Percentiles rank a stretch among this genome's conserved stretches.
Conservation (phyloP, 1,284 basidiomycete species). For the Meripilus lineatus region DNA sequence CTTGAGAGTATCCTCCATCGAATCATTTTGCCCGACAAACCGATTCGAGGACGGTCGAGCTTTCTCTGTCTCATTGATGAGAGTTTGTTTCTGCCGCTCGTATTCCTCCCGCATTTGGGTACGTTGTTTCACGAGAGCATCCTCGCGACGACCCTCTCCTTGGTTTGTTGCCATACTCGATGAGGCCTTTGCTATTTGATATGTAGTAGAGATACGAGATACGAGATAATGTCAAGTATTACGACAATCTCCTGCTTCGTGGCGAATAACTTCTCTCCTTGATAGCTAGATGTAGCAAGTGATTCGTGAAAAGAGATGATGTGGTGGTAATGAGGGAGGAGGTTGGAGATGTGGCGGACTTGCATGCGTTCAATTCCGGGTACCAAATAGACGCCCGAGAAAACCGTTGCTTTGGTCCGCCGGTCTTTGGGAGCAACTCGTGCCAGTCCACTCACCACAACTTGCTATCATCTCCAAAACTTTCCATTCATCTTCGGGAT, state of each 20-base stretch:
- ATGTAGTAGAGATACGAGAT: neutral
- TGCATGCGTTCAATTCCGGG: too few relatives aligned
- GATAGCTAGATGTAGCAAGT: neutral
- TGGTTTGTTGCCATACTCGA: slow-evolving; percentile 61
- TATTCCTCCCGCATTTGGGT: slow-evolving; percentile 82
- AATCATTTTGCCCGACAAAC: slow-evolving; percentile 93
- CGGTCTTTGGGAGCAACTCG: too few relatives aligned
- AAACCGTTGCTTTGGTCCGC: too few relatives aligned
- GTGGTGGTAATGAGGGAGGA: too few relatives aligned
- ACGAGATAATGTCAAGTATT: too few relatives aligned
- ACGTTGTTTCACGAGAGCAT: slow-evolving; percentile 76
- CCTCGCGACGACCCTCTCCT: slow-evolving; percentile 73
- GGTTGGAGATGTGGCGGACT: too few relatives aligned
- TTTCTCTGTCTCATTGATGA: slow-evolving; percentile 82
- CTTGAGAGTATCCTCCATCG: slow-evolving; percentile 92
- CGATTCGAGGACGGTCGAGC: slow-evolving; percentile 78
- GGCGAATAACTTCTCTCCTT: neutral
- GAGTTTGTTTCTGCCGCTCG: slow-evolving; percentile 82
- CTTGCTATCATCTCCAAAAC: too few relatives aligned
- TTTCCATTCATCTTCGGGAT: too few relatives aligned
- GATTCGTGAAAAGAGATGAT: too few relatives aligned
- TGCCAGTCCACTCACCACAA: too few relatives aligned
- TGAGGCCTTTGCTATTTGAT: neutral
- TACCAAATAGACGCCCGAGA: too few relatives aligned
- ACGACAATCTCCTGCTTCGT: neutral